A percentile compares a stretch with the other conserved stretches of the same genome.
Evolutionary conservation across 106 monocot genomes (phyloP).

Genomic region (Apostasia shenzhenica): DNA sequence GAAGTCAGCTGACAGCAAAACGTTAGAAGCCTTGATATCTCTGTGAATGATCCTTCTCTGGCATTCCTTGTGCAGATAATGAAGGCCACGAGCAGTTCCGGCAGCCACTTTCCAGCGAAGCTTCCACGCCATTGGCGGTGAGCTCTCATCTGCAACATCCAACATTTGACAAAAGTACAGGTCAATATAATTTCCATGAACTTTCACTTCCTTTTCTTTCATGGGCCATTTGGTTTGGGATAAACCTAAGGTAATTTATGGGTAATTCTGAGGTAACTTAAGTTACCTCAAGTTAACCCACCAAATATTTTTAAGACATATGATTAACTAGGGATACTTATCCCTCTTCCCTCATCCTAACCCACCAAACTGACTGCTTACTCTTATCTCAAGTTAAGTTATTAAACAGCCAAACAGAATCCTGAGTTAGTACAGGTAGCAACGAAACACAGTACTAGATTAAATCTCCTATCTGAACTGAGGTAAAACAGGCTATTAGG

Average conservation of each 20-base stretch:
- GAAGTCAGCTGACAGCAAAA: conserved; percentile 44
- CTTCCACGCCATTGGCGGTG: conserved; percentile 40
- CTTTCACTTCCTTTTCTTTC: not conserved
- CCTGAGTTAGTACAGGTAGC: no score
- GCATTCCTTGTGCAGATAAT: conserved; percentile 62
- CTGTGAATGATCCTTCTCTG: conserved; percentile 67
- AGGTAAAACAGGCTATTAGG: no score
- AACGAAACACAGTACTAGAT: not conserved
- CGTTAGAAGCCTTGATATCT: conserved; percentile 59
- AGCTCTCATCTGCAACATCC: conserved; percentile 27
- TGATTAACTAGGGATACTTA: no score
- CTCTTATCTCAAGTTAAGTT: no score
- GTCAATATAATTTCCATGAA: not conserved
- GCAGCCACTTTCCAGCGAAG: conserved; percentile 30
- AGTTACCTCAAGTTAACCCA: no score
- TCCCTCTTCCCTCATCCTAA: no score
- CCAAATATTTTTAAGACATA: no score
- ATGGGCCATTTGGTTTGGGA: not conserved
- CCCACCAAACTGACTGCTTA: not conserved
- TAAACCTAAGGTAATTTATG: no score
- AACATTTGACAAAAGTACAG: not conserved
- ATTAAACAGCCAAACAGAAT: no score
- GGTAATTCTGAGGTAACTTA: no score
- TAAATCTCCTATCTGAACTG: not conserved
- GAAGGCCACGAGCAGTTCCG: conserved; percentile 47